Percentiles rank a stretch among this genome's conserved stretches.
Evolutionary conservation across 306 rosid species (phyloP).

Genomic region (Malus orientalis): DNA sequence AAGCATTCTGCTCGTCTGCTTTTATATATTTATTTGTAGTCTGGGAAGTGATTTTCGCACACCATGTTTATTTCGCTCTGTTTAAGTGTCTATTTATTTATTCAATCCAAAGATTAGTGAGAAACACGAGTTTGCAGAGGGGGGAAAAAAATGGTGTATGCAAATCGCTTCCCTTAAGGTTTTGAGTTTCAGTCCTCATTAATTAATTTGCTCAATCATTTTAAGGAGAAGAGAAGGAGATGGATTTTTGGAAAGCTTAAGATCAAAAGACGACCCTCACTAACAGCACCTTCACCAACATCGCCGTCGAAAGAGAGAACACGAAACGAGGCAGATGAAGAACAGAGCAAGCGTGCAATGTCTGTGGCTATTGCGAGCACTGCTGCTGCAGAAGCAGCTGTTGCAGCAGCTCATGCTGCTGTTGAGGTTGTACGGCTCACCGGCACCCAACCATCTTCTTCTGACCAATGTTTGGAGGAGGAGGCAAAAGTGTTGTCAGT

Average conservation of each 20-base stretch:
- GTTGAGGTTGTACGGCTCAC: conserved; percentile 43
- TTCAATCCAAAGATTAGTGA: too few relatives aligned
- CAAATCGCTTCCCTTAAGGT: not conserved
- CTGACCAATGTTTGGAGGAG: conserved; percentile 12
- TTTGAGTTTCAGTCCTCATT: not conserved
- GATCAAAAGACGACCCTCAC: conserved; percentile 45
- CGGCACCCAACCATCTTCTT: conserved; percentile 25
- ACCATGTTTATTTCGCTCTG: too few relatives aligned
- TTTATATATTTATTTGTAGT: not conserved
- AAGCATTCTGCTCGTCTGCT: conserved; percentile 1
- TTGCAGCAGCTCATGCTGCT: conserved; percentile 44
- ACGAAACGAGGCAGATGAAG: conserved; percentile 35
- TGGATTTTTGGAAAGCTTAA: conserved; percentile 64
- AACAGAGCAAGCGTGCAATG: conserved; percentile 51
- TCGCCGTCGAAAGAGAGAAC: conserved; percentile 15
- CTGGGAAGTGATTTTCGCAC: too few relatives aligned
- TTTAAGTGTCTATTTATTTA: too few relatives aligned
- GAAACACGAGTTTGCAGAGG: too few relatives aligned
- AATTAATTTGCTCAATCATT: not conserved
- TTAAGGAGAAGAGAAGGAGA: conserved; percentile 70
- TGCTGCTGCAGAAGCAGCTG: conserved; percentile 53
- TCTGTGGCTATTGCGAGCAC: conserved; percentile 54
- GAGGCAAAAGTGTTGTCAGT: conserved; percentile 9
- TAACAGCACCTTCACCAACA: conserved; percentile 39
- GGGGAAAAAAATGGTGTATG: too few relatives aligned